Percentiles rank a stretch among this genome's conserved stretches.
These are phyloP conservation scores for Neurospora sp. DNA, from an alignment of 495 filamentous ascomycete genomes.

Conservation along the genomic window DNA sequence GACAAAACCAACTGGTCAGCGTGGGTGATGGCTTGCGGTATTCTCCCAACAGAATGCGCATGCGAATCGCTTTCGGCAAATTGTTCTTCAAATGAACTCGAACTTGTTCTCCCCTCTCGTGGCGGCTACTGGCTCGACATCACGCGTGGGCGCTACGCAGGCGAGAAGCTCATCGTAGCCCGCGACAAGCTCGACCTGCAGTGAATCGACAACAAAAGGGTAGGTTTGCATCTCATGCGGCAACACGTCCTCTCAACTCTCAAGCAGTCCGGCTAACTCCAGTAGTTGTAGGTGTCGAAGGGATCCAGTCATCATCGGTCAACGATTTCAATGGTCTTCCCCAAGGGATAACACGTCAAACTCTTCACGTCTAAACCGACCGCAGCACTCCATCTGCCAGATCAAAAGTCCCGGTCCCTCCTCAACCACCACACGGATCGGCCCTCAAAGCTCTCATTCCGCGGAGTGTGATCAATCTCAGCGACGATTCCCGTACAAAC, in stretches of 20 bases:
- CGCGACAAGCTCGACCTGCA: constrained; percentile 76
- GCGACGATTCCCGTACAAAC: not conserved
- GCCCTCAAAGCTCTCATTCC: not conserved
- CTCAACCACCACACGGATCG: not conserved
- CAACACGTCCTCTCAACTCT: not conserved
- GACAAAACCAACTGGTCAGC: not conserved
- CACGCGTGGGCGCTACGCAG: constrained; percentile 67
- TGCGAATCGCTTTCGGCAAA: constrained; percentile 50
- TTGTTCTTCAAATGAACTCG: constrained; percentile 29
- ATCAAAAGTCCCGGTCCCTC: not conserved
- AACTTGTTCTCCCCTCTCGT: constrained; percentile 54
- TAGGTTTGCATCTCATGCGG: not conserved
- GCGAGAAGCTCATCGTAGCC: constrained; percentile 80
- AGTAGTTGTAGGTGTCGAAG: not conserved
- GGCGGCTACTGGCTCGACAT: constrained; percentile 60
- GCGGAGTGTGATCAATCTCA: not conserved
- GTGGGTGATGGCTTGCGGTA: not conserved
- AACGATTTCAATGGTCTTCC: not conserved
- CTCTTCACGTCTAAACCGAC: not conserved
- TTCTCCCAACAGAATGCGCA: constrained; percentile 16
- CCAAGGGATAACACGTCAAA: not conserved
- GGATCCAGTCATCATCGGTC: not conserved
- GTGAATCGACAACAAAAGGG: not conserved
- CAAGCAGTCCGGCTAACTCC: not conserved
- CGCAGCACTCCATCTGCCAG: not conserved